A percentile compares a stretch with the other conserved stretches of the same genome.
phyloP scores from a whole-genome alignment of 805 yeast genomes.

The Metschnikowia borealis region DNA sequence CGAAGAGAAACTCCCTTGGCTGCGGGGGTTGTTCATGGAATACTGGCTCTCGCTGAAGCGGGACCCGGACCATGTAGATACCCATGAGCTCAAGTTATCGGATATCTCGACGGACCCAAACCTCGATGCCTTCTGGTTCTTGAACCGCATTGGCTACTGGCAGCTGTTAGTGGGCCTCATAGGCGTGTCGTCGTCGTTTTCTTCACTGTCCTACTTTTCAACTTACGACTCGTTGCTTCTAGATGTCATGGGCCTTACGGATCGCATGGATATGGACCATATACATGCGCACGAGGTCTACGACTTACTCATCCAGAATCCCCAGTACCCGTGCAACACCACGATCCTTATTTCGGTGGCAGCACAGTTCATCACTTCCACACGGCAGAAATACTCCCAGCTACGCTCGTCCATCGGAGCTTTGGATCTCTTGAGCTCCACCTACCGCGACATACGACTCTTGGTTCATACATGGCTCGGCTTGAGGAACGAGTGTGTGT shows the following conservation, averaged over 20 bases:
- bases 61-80: slow-evolving; percentile 11
- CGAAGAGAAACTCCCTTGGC: slow-evolving; percentile 19
- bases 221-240: slow-evolving; percentile 23
- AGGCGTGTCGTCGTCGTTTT: slow-evolving; percentile 1
- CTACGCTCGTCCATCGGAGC: slow-evolving; percentile 8
- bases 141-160: slow-evolving; percentile 30
- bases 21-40: slow-evolving; percentile 11
- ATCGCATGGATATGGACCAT: slow-evolving; percentile 13
- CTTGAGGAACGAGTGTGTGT: slow-evolving; percentile 11
- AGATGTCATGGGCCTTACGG: slow-evolving; percentile 20
- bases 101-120: slow-evolving; percentile 9
- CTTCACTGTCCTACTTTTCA: slow-evolving; percentile 4
- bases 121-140: slow-evolving; percentile 23
- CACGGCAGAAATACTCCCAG: not conserved
- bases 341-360: slow-evolving; percentile 7
- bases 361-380: slow-evolving; percentile 7
- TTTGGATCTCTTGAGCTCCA: slow-evolving; percentile 13
- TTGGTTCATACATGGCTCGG: slow-evolving; percentile 15
- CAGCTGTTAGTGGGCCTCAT: slow-evolving; percentile 16
- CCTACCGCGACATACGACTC: slow-evolving; percentile 1
- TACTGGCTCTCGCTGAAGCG: slow-evolving; percentile 13
- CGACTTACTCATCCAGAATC: slow-evolving; percentile 7
- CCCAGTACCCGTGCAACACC: slow-evolving; percentile 16
- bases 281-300: slow-evolving; percentile 6
- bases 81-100: slow-evolving; percentile 5